phyloP scores from a whole-genome alignment of 257 asterid species.

The Euphrasia confusa region DNA sequence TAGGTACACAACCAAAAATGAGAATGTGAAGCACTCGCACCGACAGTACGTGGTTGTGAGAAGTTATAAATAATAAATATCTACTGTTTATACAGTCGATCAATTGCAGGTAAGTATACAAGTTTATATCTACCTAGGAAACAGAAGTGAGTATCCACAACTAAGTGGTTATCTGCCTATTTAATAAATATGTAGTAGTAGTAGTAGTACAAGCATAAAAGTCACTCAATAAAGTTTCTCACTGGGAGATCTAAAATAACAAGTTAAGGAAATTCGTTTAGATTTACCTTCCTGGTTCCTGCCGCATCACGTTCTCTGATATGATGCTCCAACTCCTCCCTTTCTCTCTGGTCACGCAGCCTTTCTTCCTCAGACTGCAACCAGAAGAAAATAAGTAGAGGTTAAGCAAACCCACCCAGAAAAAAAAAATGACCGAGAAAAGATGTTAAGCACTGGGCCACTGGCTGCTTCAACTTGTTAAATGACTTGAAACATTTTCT shows the following conservation, averaged over 20 bases:
- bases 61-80: no score
- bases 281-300: constrained; percentile 74
- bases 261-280: constrained; percentile 13
- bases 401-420: not conserved
- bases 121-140: not conserved
- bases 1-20: no score
- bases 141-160: constrained; percentile 18
- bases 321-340: constrained; percentile 78
- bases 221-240: not conserved
- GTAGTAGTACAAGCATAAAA: no score
- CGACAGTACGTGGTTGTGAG: no score
- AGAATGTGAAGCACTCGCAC: no score
- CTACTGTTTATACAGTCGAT: no score
- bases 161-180: not conserved
- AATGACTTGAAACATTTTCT: constrained; percentile 9
- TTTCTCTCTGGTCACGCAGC: constrained; percentile 80
- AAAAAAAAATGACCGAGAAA: not conserved
- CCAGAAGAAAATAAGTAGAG: constrained; percentile 8
- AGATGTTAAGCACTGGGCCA: not conserved
- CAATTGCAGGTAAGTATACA: no score
- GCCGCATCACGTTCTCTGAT: constrained; percentile 85
- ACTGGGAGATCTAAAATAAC: constrained; percentile 8
- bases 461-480: constrained; percentile 11
- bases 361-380: constrained; percentile 88
- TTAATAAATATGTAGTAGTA: no score